phyloP scores from a whole-genome alignment of 495 filamentous ascomycete genomes.

The Daldinia grandis region DNA sequence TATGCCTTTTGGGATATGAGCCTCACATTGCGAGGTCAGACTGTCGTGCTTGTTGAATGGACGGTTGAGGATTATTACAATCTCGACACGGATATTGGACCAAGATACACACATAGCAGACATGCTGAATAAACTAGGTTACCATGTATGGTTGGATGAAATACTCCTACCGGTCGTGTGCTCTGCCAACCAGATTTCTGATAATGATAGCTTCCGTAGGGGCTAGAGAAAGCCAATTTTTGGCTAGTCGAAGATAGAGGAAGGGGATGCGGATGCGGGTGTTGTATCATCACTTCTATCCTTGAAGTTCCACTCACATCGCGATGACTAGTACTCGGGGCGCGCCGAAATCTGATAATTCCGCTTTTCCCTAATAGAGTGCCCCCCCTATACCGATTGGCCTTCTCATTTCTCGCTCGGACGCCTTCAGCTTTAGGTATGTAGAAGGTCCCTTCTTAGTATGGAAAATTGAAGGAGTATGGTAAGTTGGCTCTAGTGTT shows the following conservation, averaged over 20 bases:
- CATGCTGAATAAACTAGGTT: background rate
- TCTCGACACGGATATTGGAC: background rate
- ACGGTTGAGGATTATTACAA: background rate
- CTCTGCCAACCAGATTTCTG: background rate
- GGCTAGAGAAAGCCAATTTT: background rate
- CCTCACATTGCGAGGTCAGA: background rate
- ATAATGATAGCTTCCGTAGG: background rate
- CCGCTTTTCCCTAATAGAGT: conserved; percentile 16
- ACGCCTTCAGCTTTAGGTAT: background rate
- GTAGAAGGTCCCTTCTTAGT: background rate
- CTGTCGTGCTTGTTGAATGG: background rate
- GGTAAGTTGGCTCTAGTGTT: background rate
- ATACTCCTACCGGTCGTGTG: background rate
- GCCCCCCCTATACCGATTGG: background rate
- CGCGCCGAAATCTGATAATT: conserved; percentile 24
- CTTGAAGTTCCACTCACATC: background rate
- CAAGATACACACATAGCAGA: background rate
- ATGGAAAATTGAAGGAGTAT: conserved; percentile 3
- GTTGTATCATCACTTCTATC: conserved; percentile 1
- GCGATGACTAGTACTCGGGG: conserved; percentile 3
- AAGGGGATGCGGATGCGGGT: background rate
- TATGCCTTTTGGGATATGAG: background rate
- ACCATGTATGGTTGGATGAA: background rate
- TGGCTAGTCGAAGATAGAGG: background rate
- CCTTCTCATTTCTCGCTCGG: conserved; percentile 4